Percentiles rank a stretch among this genome's conserved stretches.
These are phyloP conservation scores for Hypoxylon sp. DNA, from an alignment of 2,329 filamentous ascomycete species.

Conservation along the genomic window DNA sequence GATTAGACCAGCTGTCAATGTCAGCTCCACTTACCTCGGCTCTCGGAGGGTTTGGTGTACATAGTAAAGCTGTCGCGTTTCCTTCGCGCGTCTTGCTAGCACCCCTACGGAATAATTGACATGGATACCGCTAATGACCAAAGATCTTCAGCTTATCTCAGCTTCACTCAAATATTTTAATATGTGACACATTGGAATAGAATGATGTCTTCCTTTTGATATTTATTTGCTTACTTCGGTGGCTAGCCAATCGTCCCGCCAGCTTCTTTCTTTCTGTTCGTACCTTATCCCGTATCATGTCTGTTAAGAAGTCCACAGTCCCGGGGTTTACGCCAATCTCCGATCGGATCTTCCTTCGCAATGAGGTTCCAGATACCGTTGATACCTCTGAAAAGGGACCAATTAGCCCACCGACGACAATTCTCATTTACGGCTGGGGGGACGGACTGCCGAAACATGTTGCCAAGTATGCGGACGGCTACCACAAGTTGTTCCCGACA, in stretches of 20 bases:
- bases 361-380: conserved; percentile 47
- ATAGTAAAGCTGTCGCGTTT: not conserved
- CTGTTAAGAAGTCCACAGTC: conserved; percentile 44
- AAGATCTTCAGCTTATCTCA: not conserved
- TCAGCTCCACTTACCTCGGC: conserved; percentile 23
- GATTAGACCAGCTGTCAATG: not conserved
- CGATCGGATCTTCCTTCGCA: conserved; percentile 61
- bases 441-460: conserved; percentile 67
- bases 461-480: conserved; percentile 66
- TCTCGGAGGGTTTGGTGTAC: not conserved
- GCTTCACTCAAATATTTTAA: not conserved
- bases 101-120: not conserved
- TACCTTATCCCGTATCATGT: conserved; percentile 26
- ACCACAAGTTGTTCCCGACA: conserved; percentile 62
- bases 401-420: conserved; percentile 55
- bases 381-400: conserved; percentile 23
- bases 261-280: not conserved
- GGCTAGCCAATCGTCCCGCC: not conserved
- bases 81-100: not conserved
- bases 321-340: conserved; percentile 61
- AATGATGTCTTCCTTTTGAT: not conserved
- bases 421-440: conserved; percentile 69
- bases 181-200: not conserved
- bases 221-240: not conserved
- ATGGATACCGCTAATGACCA: not conserved